These are phyloP conservation scores for Boletus vinaceobasis DNA, from an alignment of 768 basidiomycete genomes.

Conservation along the genomic window DNA sequence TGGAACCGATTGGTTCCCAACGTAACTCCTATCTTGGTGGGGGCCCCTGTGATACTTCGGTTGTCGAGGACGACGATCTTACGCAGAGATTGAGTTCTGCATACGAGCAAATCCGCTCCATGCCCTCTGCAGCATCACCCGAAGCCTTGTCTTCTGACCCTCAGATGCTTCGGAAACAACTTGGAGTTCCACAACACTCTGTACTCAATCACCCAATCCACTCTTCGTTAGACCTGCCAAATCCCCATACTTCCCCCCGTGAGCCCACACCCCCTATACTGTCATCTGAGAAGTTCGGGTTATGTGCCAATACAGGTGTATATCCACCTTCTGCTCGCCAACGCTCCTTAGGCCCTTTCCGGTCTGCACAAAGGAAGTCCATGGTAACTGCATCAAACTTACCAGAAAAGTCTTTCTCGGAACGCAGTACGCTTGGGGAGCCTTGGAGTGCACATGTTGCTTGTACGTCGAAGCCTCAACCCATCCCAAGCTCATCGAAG, in stretches of 20 bases:
- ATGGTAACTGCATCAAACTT: not conserved
- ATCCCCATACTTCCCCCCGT: slow-evolving; percentile 16
- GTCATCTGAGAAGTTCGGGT: not conserved
- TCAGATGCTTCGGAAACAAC: slow-evolving; percentile 24
- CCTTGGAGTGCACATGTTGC: not conserved
- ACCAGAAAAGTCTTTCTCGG: not conserved
- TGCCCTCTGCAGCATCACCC: slow-evolving; percentile 16
- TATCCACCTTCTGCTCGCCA: not conserved
- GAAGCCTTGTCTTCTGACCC: slow-evolving; percentile 23
- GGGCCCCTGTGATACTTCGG: not conserved
- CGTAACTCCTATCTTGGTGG: not conserved
- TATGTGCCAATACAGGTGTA: slow-evolving; percentile 1
- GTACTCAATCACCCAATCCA: slow-evolving; percentile 21
- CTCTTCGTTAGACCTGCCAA: slow-evolving; percentile 22
- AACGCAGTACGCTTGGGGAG: not conserved
- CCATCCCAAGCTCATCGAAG: not conserved
- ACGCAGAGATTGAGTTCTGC: slow-evolving; percentile 19
- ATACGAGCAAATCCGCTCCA: slow-evolving; percentile 22
- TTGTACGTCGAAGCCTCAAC: not conserved
- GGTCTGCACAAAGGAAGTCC: not conserved
- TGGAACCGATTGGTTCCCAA: not conserved
- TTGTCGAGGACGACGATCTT: slow-evolving; percentile 17
- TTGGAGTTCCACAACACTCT: slow-evolving; percentile 31
- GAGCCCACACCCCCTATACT: not conserved
- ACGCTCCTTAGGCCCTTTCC: not conserved